Conservation (phyloP, 2,329 filamentous ascomycete genomes). For the Verticillium zaregamsianum region DNA sequence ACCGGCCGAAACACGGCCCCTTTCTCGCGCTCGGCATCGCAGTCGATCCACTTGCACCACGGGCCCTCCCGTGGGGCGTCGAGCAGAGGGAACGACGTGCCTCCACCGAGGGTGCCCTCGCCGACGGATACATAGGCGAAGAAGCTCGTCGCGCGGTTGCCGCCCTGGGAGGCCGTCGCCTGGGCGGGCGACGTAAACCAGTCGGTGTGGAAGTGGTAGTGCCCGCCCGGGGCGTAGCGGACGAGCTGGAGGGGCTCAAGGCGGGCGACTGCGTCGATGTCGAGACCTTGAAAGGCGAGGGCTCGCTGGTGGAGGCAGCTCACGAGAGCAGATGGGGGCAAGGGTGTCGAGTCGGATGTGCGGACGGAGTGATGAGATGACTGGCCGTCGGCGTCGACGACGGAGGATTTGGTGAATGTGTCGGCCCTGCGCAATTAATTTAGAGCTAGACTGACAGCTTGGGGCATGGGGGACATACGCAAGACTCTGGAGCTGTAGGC, state of each 20-base stretch:
- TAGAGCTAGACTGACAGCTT: not conserved
- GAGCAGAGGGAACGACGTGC: conserved; percentile 44
- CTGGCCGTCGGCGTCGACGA: conserved; percentile 28
- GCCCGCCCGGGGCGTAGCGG: conserved; percentile 38
- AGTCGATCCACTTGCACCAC: conserved; percentile 35
- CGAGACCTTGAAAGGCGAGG: conserved; percentile 39
- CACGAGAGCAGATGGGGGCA: conserved; percentile 36
- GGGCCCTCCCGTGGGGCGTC: conserved; percentile 25
- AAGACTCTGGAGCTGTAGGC: conserved; percentile 34
- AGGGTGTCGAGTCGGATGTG: conserved; percentile 41
- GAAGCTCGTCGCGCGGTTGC: conserved; percentile 41
- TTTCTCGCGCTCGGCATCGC: conserved; percentile 40
- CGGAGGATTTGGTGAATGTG: conserved; percentile 39
- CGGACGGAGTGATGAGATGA: conserved; percentile 32
- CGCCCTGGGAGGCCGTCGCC: conserved; percentile 32
- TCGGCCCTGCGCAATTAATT: conserved; percentile 27
- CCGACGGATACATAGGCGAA: conserved; percentile 40
- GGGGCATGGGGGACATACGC: conserved; percentile 24
- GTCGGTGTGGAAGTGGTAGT: conserved; percentile 47
- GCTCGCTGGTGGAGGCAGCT: conserved; percentile 44
- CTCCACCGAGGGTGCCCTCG: conserved; percentile 38
- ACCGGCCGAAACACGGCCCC: conserved; percentile 44
- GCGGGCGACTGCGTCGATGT: conserved; percentile 22
- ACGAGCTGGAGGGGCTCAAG: conserved; percentile 46
- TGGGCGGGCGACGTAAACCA: conserved; percentile 40